Evolutionary conservation across 164 flowering plant species (phyloP), one percentile per base, ranked within the genome.

Genomic region (Nelumbo lutea): DNA sequence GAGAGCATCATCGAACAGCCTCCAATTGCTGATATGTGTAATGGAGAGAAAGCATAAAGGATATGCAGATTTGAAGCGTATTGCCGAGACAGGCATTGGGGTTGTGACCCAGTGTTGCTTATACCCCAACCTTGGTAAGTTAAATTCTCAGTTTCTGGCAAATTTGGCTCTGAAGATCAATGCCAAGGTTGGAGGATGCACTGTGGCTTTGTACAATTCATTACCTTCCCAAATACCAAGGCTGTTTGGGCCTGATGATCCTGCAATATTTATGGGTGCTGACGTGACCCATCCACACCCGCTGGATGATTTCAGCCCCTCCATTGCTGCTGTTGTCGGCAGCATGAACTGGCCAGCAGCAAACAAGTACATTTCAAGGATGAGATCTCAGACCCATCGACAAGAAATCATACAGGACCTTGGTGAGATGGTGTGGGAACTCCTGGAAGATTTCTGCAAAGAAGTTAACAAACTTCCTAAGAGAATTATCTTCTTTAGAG

Each of bases 241-340:
- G 59, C 70, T 91, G 1, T 76, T 90, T 51, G 75, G 70, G 1
- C 52, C 39, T 5, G 83, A 85, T 59, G 90, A 89, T 68, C 91
- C 96, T 1, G 88, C 87, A 66, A 94, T 94, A 65, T 91, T 94
- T 68, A 85, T 94, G 86, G 98, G 98, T 6, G 97, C 98, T 4
- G 98, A 94, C 76, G 98, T 94, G 4, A 91, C 96, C n/a, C 98
- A 94, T 74, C 98, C 98, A 47, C 96, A 90, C 62, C 96, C 96
- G 0, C 86, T 87, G 2, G 97, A 94, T 61, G 98, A 90, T 75
- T 73, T 14, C 46, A 91, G 97, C 72, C 98, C 98, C 13, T 91
- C 97, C 1, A 79, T 94, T 64, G 97, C 95, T 42, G 98, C 98
- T 42, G 96, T 94, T 1, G 98, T 94, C 52, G 97, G 93, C 0